phyloP scores from a whole-genome alignment of 345 rosid genomes.

The Brassica juncea region DNA sequence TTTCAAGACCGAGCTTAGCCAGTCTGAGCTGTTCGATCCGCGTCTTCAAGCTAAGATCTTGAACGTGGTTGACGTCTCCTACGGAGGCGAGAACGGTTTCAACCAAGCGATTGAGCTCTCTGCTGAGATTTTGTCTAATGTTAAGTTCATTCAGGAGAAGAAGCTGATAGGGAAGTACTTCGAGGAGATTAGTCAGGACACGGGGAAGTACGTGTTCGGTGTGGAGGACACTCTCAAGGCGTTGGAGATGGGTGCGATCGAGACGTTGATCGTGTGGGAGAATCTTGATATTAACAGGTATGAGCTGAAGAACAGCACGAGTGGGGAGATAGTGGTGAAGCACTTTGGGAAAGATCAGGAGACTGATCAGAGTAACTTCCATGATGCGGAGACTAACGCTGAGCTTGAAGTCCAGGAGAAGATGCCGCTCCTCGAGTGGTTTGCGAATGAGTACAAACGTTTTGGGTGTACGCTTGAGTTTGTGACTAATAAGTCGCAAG shows the following conservation, averaged over 20 bases:
- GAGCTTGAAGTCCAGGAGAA: constrained; percentile 84
- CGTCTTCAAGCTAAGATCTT: constrained; percentile 91
- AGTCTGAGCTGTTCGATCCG: constrained; percentile 95
- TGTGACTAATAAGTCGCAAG: constrained; percentile 90
- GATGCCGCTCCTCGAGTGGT: constrained; percentile 80
- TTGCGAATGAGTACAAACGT: constrained; percentile 82
- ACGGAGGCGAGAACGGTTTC: constrained; percentile 93
- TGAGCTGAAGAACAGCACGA: constrained; percentile 58
- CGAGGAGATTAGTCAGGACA: constrained; percentile 95
- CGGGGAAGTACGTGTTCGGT: constrained; percentile 88
- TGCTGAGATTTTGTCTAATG: constrained; percentile 83
- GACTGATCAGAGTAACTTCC: constrained; percentile 69
- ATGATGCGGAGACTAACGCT: constrained; percentile 55
- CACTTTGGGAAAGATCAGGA: constrained; percentile 82
- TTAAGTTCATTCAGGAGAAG: constrained; percentile 92
- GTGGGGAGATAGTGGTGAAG: constrained; percentile 64
- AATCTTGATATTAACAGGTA: constrained; percentile 78
- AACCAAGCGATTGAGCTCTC: constrained; percentile 92
- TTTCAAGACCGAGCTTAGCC: constrained; percentile 92
- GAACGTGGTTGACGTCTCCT: constrained; percentile 90
- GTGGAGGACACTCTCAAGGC: constrained; percentile 84
- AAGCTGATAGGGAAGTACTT: constrained; percentile 86
- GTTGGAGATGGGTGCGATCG: constrained; percentile 90
- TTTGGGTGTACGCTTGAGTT: constrained; percentile 86
- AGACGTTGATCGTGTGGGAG: constrained; percentile 90